Evolutionary conservation across 176 grass and related monocot genomes (phyloP), one percentile per base, ranked within the genome.

Genomic region (Zizania latifolia): DNA sequence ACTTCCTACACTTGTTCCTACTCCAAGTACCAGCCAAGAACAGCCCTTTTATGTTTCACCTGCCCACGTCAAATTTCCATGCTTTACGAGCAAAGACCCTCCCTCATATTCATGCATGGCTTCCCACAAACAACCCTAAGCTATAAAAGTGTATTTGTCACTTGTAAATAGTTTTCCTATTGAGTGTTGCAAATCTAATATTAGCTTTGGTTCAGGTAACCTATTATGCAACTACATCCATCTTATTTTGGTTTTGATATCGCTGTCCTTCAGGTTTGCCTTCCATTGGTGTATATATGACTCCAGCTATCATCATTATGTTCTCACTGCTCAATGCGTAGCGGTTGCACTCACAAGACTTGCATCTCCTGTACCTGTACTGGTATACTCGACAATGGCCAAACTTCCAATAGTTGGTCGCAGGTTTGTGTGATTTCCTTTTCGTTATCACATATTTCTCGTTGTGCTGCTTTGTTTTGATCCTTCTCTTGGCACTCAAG

Each of bases 401-500:
- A 88, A 88, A 70, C 86, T 88, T 60, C 80, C 80, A 1, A 39
- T 75, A 24, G 28, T 75, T 35, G 63, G 43, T 57, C 86, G 86
- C 75, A 79, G 86, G 86, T 88, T 62, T 34, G 45, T 17, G 27
- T 1, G 8, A 3, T 57, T 31, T 7, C 8, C 29, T 58, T n/a
- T 1, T 37, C 9, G 11, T 30, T 44, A 4, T 5, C 10, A 4
- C 11, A 17, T 36, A 9, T 10, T 9, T 0, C 4, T 22, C 0
- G 0, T 0, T 76, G 2, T 40, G 57, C 2, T 53, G 3, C 2
- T 21, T 8, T 35, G 24, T 57, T 22, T 37, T 72, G 28, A 73
- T 57, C 32, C 54, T 29, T 51, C 6, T 7, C 22, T 30, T 51
- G 34, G 17, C 1, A 0, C 51, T 9, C 14, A 30, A 77, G 38